phyloP scores from a whole-genome alignment of 768 basidiomycete genomes.

The Rhodotorula babjevae region DNA sequence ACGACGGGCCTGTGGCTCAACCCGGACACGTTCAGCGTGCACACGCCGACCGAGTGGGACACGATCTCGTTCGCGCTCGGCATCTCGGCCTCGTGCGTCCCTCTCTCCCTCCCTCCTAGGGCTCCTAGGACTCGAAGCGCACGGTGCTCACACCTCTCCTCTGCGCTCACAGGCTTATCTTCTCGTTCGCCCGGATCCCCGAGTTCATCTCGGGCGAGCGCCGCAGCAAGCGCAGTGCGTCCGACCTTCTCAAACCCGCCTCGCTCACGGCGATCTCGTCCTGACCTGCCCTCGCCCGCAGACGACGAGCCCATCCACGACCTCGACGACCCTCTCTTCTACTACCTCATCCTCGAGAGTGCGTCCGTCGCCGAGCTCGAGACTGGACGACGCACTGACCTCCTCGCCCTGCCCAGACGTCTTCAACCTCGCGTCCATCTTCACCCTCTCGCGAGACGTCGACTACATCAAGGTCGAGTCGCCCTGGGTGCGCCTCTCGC shows the following conservation, averaged over 20 bases:
- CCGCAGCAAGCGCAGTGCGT: background rate
- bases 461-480: background rate
- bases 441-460: background rate
- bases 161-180: background rate
- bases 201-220: background rate
- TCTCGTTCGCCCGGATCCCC: slow-evolving; percentile 4
- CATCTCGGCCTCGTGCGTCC: background rate
- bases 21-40: background rate
- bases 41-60: background rate
- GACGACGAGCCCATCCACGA: background rate
- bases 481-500: slow-evolving; percentile 5
- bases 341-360: slow-evolving; percentile 3
- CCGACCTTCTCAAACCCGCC: too few species aligned
- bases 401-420: background rate
- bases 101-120: background rate
- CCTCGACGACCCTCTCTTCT: background rate
- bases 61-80: background rate
- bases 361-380: too few species aligned
- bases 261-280: background rate
- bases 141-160: background rate
- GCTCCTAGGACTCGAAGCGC: background rate
- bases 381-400: background rate
- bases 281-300: background rate
- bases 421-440: slow-evolving; percentile 14
- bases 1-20: background rate